Conservation (phyloP, 1,284 basidiomycete genomes). For the Cryptococcus sp. region DNA sequence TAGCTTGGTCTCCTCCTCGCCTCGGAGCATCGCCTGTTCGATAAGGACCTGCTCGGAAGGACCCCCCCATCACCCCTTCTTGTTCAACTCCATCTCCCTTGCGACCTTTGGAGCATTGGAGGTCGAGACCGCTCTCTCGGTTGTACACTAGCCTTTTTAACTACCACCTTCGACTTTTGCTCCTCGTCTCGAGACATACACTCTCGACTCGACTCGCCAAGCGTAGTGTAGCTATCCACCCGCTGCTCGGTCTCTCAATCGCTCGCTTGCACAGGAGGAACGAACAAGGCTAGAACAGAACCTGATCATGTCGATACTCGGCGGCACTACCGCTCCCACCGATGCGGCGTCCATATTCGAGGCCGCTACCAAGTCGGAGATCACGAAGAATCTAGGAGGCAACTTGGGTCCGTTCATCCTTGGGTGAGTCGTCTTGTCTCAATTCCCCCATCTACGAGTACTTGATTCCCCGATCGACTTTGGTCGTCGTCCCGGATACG, state of each 20-base stretch:
- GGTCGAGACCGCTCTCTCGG: too few species aligned
- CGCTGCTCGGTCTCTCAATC: too few species aligned
- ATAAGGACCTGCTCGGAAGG: neutral
- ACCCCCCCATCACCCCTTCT: too few species aligned
- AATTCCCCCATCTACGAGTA: neutral
- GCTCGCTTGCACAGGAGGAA: too few species aligned
- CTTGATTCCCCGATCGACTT: neutral
- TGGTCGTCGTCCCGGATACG: too few species aligned
- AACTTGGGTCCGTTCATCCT: conserved; percentile 3
- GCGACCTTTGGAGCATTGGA: too few species aligned
- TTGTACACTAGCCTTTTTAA: too few species aligned
- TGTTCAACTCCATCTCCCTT: too few species aligned
- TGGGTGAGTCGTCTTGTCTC: neutral
- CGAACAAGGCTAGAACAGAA: neutral
- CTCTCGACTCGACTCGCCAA: too few species aligned
- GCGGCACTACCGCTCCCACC: neutral
- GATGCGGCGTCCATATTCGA: neutral
- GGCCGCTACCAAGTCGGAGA: neutral
- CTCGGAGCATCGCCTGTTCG: neutral
- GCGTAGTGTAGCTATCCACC: too few species aligned
- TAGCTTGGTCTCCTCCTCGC: conserved; percentile 1
- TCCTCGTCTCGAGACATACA: too few species aligned
- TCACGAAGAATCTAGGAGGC: neutral
- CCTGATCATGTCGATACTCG: neutral
- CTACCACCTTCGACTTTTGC: too few species aligned